These are phyloP conservation scores for Phytophthora colocasiae DNA, from an alignment of 352 stramenopile species.

Conservation along the genomic window DNA sequence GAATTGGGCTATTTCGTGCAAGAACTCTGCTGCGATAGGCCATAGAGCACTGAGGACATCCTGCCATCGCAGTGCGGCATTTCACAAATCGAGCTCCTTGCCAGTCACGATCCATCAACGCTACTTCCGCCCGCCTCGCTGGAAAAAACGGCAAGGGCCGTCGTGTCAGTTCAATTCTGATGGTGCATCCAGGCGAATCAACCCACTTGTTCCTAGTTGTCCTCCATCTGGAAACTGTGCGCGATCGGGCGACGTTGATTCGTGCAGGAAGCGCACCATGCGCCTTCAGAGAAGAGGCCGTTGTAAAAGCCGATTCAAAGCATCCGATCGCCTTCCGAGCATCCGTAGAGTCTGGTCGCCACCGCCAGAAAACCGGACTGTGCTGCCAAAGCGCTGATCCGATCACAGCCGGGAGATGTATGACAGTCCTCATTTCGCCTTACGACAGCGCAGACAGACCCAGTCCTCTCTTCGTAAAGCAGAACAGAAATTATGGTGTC, in stretches of 20 bases:
- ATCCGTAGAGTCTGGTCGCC: conserved; percentile 42
- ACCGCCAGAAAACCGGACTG: conserved; percentile 29
- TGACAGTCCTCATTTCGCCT: conserved; percentile 34
- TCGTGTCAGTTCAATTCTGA: conserved; percentile 16
- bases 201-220: conserved; percentile 20
- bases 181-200: conserved; percentile 15
- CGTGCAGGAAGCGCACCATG: conserved; percentile 12
- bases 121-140: too few relatives aligned
- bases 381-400: conserved; percentile 22
- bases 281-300: conserved; percentile 15
- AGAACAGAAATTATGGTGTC: conserved; percentile 25
- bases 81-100: conserved; percentile 29
- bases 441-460: conserved; percentile 22
- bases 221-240: conserved; percentile 18
- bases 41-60: conserved; percentile 5
- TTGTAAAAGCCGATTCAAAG: conserved; percentile 18
- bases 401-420: background rate
- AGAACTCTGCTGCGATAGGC: too few relatives aligned
- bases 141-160: too few relatives aligned
- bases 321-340: conserved; percentile 20
- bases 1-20: background rate
- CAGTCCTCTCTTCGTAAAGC: conserved; percentile 4
- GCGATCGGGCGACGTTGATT: conserved; percentile 19
- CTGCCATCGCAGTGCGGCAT: conserved; percentile 9
- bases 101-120: conserved; percentile 22